Evolutionary conservation across 2,329 filamentous ascomycete genomes (phyloP).

Genomic region (Hypoxylon sp.): DNA sequence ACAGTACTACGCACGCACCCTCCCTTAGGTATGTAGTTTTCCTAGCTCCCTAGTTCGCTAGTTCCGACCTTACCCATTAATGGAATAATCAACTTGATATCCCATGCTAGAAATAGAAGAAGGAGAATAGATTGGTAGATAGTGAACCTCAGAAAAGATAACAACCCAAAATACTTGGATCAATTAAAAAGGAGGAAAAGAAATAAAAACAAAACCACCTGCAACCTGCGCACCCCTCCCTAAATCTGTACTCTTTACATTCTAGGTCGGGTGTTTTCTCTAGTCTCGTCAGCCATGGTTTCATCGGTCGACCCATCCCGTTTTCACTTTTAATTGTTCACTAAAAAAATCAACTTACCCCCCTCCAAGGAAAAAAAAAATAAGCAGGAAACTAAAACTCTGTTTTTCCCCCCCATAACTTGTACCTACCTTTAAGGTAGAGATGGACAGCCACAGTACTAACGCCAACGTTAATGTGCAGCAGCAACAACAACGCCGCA

Average conservation of each 20-base stretch:
- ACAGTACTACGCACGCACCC: conserved; percentile 15
- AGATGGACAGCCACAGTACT: conserved; percentile 43
- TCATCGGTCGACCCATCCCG: conserved; percentile 41
- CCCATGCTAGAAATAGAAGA: conserved; percentile 16
- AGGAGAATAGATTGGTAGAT: conserved; percentile 10
- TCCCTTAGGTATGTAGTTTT: background rate
- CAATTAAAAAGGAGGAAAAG: conserved; percentile 6
- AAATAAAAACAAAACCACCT: conserved; percentile 19
- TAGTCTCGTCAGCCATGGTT: conserved; percentile 42
- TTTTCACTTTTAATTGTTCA: conserved; percentile 36
- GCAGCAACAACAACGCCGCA: conserved; percentile 62
- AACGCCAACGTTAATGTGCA: conserved; percentile 45
- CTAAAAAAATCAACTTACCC: conserved; percentile 35
- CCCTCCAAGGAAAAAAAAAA: conserved; percentile 27
- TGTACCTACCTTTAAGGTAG: conserved; percentile 43
- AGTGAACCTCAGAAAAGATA: conserved; percentile 14
- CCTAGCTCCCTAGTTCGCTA: conserved; percentile 10
- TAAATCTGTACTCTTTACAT: conserved; percentile 16
- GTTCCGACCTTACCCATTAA: conserved; percentile 30
- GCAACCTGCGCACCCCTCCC: conserved; percentile 9
- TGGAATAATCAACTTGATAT: conserved; percentile 29
- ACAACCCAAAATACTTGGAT: conserved; percentile 1
- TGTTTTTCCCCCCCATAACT: conserved; percentile 15
- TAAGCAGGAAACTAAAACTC: conserved; percentile 34
- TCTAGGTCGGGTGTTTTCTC: conserved; percentile 41